These are phyloP conservation scores for Picea abies DNA, from an alignment of 83 land plant species.

Conservation along the genomic window DNA sequence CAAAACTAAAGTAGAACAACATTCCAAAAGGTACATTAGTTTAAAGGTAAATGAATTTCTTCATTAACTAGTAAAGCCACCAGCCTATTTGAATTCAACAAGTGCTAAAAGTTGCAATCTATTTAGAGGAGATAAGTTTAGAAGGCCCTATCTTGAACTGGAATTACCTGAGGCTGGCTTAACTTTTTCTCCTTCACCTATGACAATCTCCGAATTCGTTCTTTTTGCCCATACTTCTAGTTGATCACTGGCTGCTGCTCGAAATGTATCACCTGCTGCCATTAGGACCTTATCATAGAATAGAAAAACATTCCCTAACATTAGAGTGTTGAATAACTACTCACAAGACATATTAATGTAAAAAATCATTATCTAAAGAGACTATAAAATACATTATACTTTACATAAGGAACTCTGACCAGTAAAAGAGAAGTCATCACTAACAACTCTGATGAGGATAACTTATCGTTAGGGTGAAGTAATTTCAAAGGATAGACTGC, in stretches of 20 bases:
- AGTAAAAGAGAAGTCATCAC: background rate
- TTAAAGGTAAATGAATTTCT: background rate
- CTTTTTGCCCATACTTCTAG: constrained; percentile 98
- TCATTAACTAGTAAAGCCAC: background rate
- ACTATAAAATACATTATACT: background rate
- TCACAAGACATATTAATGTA: constrained; percentile 9
- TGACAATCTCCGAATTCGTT: constrained; percentile 91
- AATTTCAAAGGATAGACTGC: background rate
- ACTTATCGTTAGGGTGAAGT: background rate
- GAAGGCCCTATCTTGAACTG: background rate
- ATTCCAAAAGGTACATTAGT: constrained; percentile 16
- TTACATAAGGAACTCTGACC: background rate
- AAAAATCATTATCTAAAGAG: background rate
- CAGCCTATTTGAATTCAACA: constrained; percentile 10
- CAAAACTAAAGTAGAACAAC: constrained; percentile 64
- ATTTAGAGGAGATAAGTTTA: background rate
- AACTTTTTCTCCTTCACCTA: constrained; percentile 67
- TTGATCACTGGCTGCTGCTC: constrained; percentile 99
- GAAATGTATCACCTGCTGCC: constrained; percentile 99
- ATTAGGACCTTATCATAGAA: constrained; percentile 64
- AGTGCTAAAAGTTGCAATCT: background rate
- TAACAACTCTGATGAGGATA: background rate
- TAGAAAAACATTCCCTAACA: constrained; percentile 18
- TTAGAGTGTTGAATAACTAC: constrained; percentile 11
- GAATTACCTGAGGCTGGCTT: constrained; percentile 82